phyloP scores from a whole-genome alignment of 371 early-diverging fungal species.

The Chytridium lagenaria region DNA sequence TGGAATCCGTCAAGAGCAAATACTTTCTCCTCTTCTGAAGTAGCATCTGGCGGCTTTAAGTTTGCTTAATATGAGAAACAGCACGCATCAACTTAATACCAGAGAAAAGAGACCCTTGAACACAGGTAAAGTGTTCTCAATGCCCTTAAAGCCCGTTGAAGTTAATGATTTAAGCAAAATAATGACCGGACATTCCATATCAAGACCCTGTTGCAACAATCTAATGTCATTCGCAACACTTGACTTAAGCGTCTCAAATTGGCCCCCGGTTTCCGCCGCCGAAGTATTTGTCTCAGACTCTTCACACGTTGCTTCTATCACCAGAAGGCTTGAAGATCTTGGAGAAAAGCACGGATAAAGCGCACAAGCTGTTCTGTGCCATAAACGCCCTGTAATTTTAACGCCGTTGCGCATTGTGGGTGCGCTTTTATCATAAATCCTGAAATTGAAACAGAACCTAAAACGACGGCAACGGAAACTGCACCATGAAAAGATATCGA shows the following conservation, averaged over 20 bases:
- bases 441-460: constrained; percentile 3
- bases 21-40: constrained; percentile 19
- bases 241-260: background rate
- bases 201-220: constrained; percentile 25
- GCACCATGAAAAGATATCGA: constrained; percentile 20
- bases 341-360: constrained; percentile 65
- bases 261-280: too few relatives aligned
- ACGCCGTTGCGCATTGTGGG: background rate
- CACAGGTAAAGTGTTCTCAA: constrained; percentile 52
- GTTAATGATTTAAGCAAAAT: constrained; percentile 50
- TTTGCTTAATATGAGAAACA: too few relatives aligned
- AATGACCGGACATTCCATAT: constrained; percentile 44
- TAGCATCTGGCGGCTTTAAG: background rate
- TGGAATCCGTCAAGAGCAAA: constrained; percentile 40
- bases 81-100: constrained; percentile 15
- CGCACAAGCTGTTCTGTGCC: too few relatives aligned
- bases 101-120: constrained; percentile 54
- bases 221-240: background rate
- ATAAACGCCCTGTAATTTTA: too few relatives aligned
- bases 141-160: constrained; percentile 51
- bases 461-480: constrained; percentile 4
- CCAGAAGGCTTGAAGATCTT: constrained; percentile 63
- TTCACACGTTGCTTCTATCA: constrained; percentile 49
- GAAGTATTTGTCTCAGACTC: too few relatives aligned
- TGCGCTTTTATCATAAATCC: constrained; percentile 10